These are phyloP conservation scores for Physcomitrium patens DNA, from an alignment of 225 moss, liverwort and hornwort species.

Conservation along the genomic window DNA sequence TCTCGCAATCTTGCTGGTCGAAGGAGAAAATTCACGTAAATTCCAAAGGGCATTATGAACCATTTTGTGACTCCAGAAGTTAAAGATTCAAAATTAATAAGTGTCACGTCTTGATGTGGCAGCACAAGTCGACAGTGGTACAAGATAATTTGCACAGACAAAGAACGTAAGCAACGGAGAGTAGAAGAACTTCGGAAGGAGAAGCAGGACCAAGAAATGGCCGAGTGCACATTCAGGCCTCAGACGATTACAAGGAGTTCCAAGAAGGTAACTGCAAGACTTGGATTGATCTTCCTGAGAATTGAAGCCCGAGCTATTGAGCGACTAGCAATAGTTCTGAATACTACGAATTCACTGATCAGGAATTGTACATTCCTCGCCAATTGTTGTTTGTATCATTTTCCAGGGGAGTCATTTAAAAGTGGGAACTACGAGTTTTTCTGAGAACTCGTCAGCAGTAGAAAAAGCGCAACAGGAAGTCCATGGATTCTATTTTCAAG, in stretches of 20 bases:
- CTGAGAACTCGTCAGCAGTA: constrained; percentile 46
- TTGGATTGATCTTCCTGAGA: not conserved
- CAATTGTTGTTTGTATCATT: not conserved
- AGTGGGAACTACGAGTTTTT: constrained; percentile 28
- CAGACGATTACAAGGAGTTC: constrained; percentile 61
- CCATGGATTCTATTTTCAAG: constrained; percentile 94
- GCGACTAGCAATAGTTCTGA: accelerated
- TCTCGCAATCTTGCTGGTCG: constrained; percentile 79
- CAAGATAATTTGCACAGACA: constrained; percentile 80
- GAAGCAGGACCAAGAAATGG: constrained; percentile 81
- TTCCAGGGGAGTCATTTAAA: constrained; percentile 33
- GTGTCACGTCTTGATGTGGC: constrained; percentile 6
- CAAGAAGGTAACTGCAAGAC: constrained; percentile 47
- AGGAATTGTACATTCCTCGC: not conserved
- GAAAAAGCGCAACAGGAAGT: constrained; percentile 88
- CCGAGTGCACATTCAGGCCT: constrained; percentile 91
- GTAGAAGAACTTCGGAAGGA: constrained; percentile 80
- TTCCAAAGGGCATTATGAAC: not conserved
- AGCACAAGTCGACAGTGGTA: constrained; percentile 93
- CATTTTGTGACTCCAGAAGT: too few species aligned
- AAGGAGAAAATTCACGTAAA: constrained; percentile 80
- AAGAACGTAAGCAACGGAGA: constrained; percentile 66
- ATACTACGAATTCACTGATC: not conserved
- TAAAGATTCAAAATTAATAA: not conserved
- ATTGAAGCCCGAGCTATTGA: accelerated